Conservation (phyloP, 345 rosid genomes). For the Eutrema yunnanense region DNA sequence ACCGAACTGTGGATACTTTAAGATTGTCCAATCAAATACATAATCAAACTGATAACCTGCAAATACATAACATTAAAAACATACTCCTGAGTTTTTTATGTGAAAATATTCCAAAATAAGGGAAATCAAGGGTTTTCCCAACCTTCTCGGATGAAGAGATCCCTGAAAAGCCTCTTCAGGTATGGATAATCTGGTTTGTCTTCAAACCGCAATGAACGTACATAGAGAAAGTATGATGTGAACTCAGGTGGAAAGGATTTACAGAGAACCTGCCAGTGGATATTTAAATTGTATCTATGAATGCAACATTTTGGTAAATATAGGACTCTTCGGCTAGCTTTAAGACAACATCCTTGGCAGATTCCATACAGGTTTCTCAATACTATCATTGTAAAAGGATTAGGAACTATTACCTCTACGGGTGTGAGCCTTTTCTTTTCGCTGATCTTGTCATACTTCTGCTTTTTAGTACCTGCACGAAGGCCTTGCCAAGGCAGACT, state of each 20-base stretch:
- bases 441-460: constrained; percentile 95
- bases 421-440: constrained; percentile 94
- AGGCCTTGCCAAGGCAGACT: constrained; percentile 99
- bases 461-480: constrained; percentile 96
- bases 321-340: not conserved
- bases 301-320: not conserved
- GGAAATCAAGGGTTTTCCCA: not conserved
- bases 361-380: not conserved
- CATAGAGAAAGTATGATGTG: constrained; percentile 90
- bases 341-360: not conserved
- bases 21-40: constrained; percentile 94
- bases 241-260: constrained; percentile 87
- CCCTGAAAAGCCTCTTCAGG: constrained; percentile 92
- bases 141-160: constrained; percentile 94
- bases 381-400: not conserved
- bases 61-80: constrained; percentile 4
- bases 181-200: constrained; percentile 97
- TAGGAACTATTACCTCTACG: constrained; percentile 55
- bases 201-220: constrained; percentile 91
- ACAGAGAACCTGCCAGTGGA: constrained; percentile 70
- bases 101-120: not conserved
- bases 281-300: not conserved
- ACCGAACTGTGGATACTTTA: constrained; percentile 86
- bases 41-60: constrained; percentile 95
- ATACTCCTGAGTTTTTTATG: not conserved